Conservation (phyloP, 2,329 filamentous ascomycete genomes). For the Phyllosticta citrichinensis region DNA sequence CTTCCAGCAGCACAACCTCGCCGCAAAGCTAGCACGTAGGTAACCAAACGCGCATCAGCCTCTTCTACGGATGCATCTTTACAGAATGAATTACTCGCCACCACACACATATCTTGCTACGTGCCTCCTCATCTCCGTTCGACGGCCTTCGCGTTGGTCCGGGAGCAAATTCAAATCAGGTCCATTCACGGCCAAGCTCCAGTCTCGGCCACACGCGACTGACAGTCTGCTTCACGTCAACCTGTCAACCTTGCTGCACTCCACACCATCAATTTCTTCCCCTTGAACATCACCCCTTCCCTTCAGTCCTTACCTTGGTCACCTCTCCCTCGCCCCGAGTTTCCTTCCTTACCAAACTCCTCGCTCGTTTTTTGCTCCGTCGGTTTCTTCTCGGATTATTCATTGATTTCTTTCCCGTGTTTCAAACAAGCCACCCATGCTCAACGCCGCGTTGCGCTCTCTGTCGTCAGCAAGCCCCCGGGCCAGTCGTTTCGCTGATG, state of each 20-base stretch:
- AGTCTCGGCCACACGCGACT: slow-evolving; percentile 5
- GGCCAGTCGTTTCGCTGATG: neutral
- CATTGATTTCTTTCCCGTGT: neutral
- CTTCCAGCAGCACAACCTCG: too few relatives aligned
- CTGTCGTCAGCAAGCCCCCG: neutral
- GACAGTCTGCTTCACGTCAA: neutral
- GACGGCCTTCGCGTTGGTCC: neutral
- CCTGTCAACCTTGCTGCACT: neutral
- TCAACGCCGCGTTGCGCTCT: neutral
- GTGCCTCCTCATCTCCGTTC: too few relatives aligned
- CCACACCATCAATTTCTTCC: neutral
- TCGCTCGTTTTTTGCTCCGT: slow-evolving; percentile 7
- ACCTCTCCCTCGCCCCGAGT: slow-evolving; percentile 11
- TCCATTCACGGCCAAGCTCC: slow-evolving; percentile 6
- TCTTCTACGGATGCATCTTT: too few relatives aligned
- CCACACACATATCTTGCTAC: too few relatives aligned
- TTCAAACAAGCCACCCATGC: neutral
- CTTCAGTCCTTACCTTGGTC: neutral
- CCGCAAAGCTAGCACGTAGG: too few relatives aligned
- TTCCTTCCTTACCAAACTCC: slow-evolving; percentile 12
- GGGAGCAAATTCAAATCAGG: neutral
- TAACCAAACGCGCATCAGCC: too few relatives aligned
- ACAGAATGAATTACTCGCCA: too few relatives aligned
- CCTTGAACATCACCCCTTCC: neutral
- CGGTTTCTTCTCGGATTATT: slow-evolving; percentile 10